Evolutionary conservation across 2,329 filamentous ascomycete genomes (phyloP), one percentile per base, ranked within the genome.

Genomic region (Kalmusia sp.): DNA sequence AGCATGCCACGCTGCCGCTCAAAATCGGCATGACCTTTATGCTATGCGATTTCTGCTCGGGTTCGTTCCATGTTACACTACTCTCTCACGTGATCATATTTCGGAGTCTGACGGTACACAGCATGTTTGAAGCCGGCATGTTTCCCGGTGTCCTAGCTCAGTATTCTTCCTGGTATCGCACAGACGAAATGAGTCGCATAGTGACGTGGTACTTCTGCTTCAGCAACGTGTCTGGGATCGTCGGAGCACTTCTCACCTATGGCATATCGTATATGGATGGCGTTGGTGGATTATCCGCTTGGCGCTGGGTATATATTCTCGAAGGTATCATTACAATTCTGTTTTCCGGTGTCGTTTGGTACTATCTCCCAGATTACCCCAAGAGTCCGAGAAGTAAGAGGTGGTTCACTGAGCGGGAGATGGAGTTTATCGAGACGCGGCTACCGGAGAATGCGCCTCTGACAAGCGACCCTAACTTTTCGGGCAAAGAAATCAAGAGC

Each of bases 321-420:
- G 79, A 80, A 58, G 78, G 78, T 2, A 52, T 79, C 9, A 59
- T 65, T 6, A 79, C 78, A 0, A 74, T 79, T 11, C 40, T 78
- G 15, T 77, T 79, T 58, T 67, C 70, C 15, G 63, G 54, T 5
- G 64, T 73, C 12, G 70, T 79, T 1, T 79, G 65, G 57, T 64
- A 69, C 24, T 67, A 74, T 14, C 67, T 80, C 1, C 79, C 79
- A 0, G 79, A 81, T 54, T 80, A 77, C 47, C 78, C 78, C 4
- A 78, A 78, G 54, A 76, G 71, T 1, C 59, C 66, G 5, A 64
- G 76, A 3, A 75, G 70, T 25, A 63, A 57, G 5, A 61, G 58
- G 6, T 79, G 74, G 73, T 70, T 79, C 37, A 74, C 72, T 0
- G 54, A 64, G 1, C 58, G 74, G 24, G 76, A 79, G 50, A 72